Evolutionary conservation across 2,329 filamentous ascomycete genomes (phyloP).

Genomic region (Beauveria sp.): DNA sequence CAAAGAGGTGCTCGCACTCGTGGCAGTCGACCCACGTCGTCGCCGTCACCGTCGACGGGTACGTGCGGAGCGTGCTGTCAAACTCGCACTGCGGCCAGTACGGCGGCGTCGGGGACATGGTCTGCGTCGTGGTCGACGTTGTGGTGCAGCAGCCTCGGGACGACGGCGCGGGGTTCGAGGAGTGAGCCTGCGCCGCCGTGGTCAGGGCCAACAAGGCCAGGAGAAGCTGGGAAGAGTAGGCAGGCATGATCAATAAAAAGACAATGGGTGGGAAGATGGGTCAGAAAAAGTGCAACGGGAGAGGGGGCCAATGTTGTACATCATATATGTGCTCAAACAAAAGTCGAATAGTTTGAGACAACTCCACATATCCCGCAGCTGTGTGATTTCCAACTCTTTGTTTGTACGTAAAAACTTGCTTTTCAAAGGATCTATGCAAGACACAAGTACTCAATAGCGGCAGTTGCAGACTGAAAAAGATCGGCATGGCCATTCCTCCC

Average conservation of each 20-base stretch:
- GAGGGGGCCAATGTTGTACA: neutral
- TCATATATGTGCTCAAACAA: neutral
- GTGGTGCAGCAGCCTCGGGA: slow-evolving; percentile 18
- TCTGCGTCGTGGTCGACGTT: slow-evolving; percentile 21
- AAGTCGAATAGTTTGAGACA: neutral
- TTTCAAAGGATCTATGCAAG: neutral
- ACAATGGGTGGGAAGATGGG: neutral
- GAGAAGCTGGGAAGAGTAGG: neutral
- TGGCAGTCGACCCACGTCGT: slow-evolving; percentile 23
- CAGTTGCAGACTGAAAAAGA: neutral
- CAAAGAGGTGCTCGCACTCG: slow-evolving; percentile 21
- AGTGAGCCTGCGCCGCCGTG: neutral
- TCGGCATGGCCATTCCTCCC: neutral
- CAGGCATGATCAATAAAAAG: neutral
- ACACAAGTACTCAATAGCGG: neutral
- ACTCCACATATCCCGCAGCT: neutral
- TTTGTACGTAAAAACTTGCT: neutral
- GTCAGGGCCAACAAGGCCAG: neutral
- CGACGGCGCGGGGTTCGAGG: neutral
- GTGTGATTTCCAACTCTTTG: neutral
- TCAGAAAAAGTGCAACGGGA: neutral
- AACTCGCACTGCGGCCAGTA: slow-evolving; percentile 20
- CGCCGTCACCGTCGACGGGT: slow-evolving; percentile 21
- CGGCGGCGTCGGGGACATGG: slow-evolving; percentile 21
- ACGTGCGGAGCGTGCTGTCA: slow-evolving; percentile 19